Evolutionary conservation across 129 eudicot genomes (phyloP).

Genomic region (Saposhnikovia divaricata): DNA sequence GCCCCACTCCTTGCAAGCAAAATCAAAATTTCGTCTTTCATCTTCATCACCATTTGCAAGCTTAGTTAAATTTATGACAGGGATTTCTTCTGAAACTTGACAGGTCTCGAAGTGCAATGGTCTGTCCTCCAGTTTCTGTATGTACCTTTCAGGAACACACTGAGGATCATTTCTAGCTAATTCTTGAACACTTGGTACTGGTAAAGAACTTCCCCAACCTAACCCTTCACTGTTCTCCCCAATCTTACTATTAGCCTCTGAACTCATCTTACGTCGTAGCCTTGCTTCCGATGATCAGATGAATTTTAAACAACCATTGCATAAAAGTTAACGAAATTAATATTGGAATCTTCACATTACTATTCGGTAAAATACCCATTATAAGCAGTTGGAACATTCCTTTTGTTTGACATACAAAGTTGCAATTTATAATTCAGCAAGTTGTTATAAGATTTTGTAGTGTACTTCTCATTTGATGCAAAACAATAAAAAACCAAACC

Average conservation of each 20-base stretch:
- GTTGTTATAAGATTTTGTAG: background rate
- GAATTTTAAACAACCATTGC: background rate
- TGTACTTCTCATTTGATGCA: background rate
- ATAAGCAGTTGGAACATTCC: background rate
- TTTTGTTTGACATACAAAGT: slow-evolving; percentile 3
- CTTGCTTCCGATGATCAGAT: background rate
- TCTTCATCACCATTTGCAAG: slow-evolving; percentile 11
- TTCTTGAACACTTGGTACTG: slow-evolving; percentile 31
- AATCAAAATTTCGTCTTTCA: slow-evolving; percentile 19
- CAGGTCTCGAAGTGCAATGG: background rate
- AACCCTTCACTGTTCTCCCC: slow-evolving; percentile 6
- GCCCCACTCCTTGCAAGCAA: slow-evolving; percentile 44
- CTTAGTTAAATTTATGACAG: slow-evolving; percentile 15
- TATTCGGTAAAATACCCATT: background rate
- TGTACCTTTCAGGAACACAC: slow-evolving; percentile 19
- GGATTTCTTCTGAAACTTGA: slow-evolving; percentile 10
- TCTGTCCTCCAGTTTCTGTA: slow-evolving; percentile 20
- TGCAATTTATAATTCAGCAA: background rate
- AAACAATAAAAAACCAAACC: background rate
- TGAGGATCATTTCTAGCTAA: slow-evolving; percentile 18
- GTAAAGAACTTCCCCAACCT: slow-evolving; percentile 25
- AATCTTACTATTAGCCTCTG: background rate
- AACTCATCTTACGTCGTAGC: background rate
- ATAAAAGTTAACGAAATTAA: background rate
- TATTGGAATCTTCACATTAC: background rate